Evolutionary conservation across 495 filamentous ascomycete genomes (phyloP).

Genomic region (Bryoglossum gracile): DNA sequence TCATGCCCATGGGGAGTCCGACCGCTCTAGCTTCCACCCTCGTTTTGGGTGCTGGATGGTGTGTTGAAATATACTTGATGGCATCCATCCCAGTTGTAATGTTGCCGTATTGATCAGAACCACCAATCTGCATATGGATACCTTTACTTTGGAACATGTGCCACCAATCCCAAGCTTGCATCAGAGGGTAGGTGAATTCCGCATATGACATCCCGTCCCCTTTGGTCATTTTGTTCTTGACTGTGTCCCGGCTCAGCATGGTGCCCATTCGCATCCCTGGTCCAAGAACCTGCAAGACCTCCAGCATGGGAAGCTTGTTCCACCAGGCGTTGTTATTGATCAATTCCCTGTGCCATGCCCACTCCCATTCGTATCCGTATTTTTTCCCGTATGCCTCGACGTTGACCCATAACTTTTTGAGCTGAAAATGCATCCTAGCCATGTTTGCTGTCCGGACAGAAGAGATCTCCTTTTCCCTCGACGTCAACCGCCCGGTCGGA

Average conservation of each 20-base stretch:
- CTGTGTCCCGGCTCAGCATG: conserved; percentile 86
- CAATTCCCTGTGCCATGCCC: conserved; percentile 56
- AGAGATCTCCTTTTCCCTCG: conserved; percentile 49
- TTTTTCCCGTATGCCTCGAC: conserved; percentile 54
- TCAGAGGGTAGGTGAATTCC: conserved; percentile 86
- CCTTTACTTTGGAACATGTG: conserved; percentile 55
- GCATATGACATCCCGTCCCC: conserved; percentile 89
- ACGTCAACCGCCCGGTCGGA: conserved; percentile 67
- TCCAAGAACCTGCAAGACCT: conserved; percentile 67
- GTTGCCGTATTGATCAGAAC: conserved; percentile 94
- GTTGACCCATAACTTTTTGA: conserved; percentile 68
- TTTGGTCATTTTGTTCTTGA: conserved; percentile 69
- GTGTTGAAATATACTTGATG: conserved; percentile 61
- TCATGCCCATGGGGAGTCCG: conserved; percentile 65
- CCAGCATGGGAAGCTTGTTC: conserved; percentile 57
- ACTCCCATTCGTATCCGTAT: conserved; percentile 54
- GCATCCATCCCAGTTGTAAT: conserved; percentile 86
- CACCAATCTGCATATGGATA: conserved; percentile 81
- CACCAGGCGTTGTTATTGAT: conserved; percentile 79
- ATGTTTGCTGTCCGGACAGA: conserved; percentile 59
- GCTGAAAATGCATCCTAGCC: conserved; percentile 69
- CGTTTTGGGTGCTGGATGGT: conserved; percentile 33
- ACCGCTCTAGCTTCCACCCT: conserved; percentile 24
- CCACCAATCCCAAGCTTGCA: conserved; percentile 99
- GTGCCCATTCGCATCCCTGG: conserved; percentile 65